Evolutionary conservation across 2,329 filamentous ascomycete genomes (phyloP).

Genomic region (Penicillium psychrosexuale): DNA sequence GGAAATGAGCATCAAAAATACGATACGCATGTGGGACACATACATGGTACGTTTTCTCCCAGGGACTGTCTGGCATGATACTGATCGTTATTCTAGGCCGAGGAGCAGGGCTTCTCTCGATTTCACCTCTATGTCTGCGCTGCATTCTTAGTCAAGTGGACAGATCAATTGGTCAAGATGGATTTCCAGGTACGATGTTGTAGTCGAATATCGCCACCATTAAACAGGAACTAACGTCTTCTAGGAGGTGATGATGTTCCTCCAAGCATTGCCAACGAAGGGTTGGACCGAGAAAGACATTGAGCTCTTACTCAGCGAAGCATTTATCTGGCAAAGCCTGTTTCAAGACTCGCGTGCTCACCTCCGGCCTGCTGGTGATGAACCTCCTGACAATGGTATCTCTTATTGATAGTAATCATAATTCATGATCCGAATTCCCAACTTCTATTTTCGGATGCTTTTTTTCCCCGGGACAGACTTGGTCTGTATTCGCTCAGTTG

Average conservation of each 20-base stretch:
- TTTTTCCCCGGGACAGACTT: slow-evolving; percentile 2
- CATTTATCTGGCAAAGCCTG: slow-evolving; percentile 97
- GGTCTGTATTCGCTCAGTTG: slow-evolving; percentile 48
- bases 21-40: slow-evolving; percentile 99
- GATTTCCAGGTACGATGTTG: slow-evolving; percentile 65
- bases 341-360: slow-evolving; percentile 95
- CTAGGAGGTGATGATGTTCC: slow-evolving; percentile 99
- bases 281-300: slow-evolving; percentile 98
- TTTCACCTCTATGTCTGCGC: slow-evolving; percentile 99
- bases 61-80: slow-evolving; percentile 2
- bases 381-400: slow-evolving; percentile 34
- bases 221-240: slow-evolving; percentile 15
- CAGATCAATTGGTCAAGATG: slow-evolving; percentile 90
- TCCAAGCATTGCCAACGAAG: slow-evolving; percentile 88
- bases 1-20: slow-evolving; percentile 93
- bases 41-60: slow-evolving; percentile 67
- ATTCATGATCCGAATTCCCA: slow-evolving; percentile 27
- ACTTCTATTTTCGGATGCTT: slow-evolving; percentile 12
- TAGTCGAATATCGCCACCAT: neutral
- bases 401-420: slow-evolving; percentile 36
- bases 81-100: slow-evolving; percentile 60
- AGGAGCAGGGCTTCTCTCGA: slow-evolving; percentile 96
- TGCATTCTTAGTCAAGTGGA: slow-evolving; percentile 98
- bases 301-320: slow-evolving; percentile 89
- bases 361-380: slow-evolving; percentile 49